Percentiles rank a stretch among this genome's conserved stretches.
phyloP scores from a whole-genome alignment of 768 basidiomycete species.

The Rhodotorula diobovata region DNA sequence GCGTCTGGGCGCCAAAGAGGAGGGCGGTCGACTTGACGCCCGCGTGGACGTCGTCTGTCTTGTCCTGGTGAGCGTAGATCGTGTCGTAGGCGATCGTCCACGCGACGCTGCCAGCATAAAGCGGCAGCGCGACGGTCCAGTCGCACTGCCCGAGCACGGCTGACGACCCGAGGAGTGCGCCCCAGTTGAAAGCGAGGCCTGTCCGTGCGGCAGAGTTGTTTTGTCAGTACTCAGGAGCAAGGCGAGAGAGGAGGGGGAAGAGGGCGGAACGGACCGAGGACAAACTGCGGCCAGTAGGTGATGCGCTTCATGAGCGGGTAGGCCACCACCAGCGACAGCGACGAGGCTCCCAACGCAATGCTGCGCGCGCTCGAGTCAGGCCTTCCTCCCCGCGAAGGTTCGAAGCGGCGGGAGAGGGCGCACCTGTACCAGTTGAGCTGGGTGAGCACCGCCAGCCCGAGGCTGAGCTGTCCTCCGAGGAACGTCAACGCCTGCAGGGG shows the following conservation, averaged over 20 bases:
- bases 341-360: conserved; percentile 85
- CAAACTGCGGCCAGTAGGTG: conserved; percentile 94
- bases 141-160: conserved; percentile 75
- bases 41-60: conserved; percentile 75
- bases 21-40: conserved; percentile 93
- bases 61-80: conserved; percentile 99
- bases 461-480: conserved; percentile 72
- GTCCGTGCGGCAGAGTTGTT: background rate
- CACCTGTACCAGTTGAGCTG: conserved; percentile 96
- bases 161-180: conserved; percentile 90
- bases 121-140: conserved; percentile 75
- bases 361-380: conserved; percentile 49
- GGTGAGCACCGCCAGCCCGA: conserved; percentile 75
- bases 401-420: conserved; percentile 31
- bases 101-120: conserved; percentile 81
- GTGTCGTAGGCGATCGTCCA: conserved; percentile 98
- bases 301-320: conserved; percentile 97
- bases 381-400: background rate
- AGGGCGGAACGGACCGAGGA: conserved; percentile 64
- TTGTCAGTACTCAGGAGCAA: no score
- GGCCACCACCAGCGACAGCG: conserved; percentile 74
- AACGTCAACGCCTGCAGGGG: conserved; percentile 71
- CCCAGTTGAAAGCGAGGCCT: conserved; percentile 98
- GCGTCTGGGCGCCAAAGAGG: conserved; percentile 73
- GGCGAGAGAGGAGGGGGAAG: background rate